phyloP scores from a whole-genome alignment of 208 protist species.

The Sergeia podlipaevii region DNA sequence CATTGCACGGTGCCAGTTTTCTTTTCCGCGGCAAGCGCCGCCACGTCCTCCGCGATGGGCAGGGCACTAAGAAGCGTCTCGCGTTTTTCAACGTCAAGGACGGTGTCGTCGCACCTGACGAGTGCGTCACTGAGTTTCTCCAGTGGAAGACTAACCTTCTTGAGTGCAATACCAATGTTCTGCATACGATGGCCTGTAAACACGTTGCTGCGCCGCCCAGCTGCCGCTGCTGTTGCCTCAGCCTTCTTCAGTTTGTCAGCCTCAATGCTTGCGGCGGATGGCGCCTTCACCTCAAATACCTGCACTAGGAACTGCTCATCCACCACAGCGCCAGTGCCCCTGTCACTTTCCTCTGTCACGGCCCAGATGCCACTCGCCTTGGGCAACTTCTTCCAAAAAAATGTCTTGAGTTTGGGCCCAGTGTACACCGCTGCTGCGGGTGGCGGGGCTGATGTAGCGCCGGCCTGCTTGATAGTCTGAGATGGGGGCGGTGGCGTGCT shows the following conservation, averaged over 20 bases:
- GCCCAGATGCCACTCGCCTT: slow-evolving; percentile 63
- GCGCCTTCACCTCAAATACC: slow-evolving; percentile 53
- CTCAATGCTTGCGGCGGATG: background rate
- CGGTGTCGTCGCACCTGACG: slow-evolving; percentile 35
- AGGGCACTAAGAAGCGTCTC: slow-evolving; percentile 39
- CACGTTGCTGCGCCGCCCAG: slow-evolving; percentile 29
- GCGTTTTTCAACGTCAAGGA: slow-evolving; percentile 39
- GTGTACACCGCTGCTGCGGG: slow-evolving; percentile 17
- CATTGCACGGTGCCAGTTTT: slow-evolving; percentile 30
- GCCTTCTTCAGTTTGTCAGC: too few species aligned
- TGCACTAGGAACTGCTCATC: slow-evolving; percentile 47
- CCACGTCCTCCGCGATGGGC: slow-evolving; percentile 48
- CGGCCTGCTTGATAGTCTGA: slow-evolving; percentile 2
- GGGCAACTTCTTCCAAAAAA: slow-evolving; percentile 80
- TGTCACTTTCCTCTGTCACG: slow-evolving; percentile 17
- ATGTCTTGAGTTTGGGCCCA: slow-evolving; percentile 64
- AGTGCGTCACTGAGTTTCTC: slow-evolving; percentile 45
- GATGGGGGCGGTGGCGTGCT: slow-evolving; percentile 16
- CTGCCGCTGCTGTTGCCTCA: background rate
- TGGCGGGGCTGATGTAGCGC: background rate
- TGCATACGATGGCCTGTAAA: slow-evolving; percentile 60
- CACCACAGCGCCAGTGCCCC: slow-evolving; percentile 14
- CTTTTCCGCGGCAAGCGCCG: slow-evolving; percentile 36
- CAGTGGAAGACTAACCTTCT: slow-evolving; percentile 51
- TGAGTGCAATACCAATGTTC: slow-evolving; percentile 73